These are phyloP conservation scores for Fusarium penzigii DNA, from an alignment of 2,329 filamentous ascomycete genomes.

Conservation along the genomic window DNA sequence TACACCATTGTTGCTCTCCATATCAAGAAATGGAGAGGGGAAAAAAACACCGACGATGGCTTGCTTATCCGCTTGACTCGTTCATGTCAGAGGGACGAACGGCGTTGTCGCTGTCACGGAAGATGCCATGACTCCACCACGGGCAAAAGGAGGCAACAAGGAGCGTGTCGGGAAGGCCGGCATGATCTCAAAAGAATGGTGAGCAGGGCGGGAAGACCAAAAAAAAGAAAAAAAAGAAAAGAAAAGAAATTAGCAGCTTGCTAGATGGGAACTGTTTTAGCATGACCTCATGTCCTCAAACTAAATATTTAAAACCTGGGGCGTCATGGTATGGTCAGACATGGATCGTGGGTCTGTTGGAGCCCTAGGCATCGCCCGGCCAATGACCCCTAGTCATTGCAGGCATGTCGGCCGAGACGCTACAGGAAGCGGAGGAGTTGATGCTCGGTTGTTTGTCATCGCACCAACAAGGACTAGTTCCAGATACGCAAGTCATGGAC, in stretches of 20 bases:
- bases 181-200: background rate
- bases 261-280: background rate
- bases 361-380: conserved; percentile 5
- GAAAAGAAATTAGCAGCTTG: conserved; percentile 9
- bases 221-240: background rate
- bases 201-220: background rate
- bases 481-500: conserved; percentile 16
- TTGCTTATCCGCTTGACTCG: conserved; percentile 4
- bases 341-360: conserved; percentile 11
- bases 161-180: conserved; percentile 14
- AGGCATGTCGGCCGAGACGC: conserved; percentile 22
- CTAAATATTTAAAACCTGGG: conserved; percentile 25
- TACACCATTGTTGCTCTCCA: background rate
- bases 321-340: conserved; percentile 5
- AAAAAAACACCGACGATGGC: too few relatives aligned
- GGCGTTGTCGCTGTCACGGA: background rate
- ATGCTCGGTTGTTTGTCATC: conserved; percentile 10
- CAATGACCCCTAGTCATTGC: conserved; percentile 10
- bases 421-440: conserved; percentile 2
- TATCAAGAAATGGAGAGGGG: too few relatives aligned
- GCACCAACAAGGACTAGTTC: conserved; percentile 11
- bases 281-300: conserved; percentile 26
- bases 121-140: conserved; percentile 1
- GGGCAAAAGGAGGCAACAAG: conserved; percentile 1
- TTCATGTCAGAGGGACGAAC: too few relatives aligned